Evolutionary conservation across 768 basidiomycete genomes (phyloP), one percentile per base, ranked within the genome.

Genomic region (Rhodotorula paludigena): DNA sequence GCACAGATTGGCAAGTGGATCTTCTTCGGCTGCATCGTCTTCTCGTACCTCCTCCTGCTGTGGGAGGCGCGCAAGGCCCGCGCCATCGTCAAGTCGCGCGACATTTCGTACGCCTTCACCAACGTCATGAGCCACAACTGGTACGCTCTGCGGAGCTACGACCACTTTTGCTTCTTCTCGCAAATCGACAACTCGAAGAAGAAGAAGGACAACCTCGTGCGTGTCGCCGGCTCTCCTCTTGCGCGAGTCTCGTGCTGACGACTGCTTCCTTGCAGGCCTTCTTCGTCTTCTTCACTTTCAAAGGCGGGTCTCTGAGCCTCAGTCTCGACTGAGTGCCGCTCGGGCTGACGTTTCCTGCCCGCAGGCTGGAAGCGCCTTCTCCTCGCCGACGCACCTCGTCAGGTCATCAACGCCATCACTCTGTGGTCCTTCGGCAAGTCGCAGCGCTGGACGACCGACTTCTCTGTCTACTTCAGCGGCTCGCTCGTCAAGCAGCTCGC

Each of bases 31-130:
- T 98, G 94, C 80, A 98, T 99, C 84, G 88, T 96, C 74, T 90
- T 96, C 78, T 92, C 90, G n/a, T 98, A 97, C 81, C 82, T 99
- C 36, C 81, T 99, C 77, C 92, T 97, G 73, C 89, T 86, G 12
- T 99, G 97, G 78, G 96, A 99, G 78, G 84, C 86, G 3, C 85
- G 87, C 78, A 98, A 98, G 79, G 81, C 94, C 32, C 89, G 91
- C 80, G 89, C 88, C 79, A 96, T 99, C 77, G 89, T 99, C 77
- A 86, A 86, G 42, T 92, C 90, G 77, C 86, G 92, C 72, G 96
- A 99, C 79, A 98, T 99, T 68, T 92, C 92, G 35, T 98, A 92
- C 76, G 91, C 93, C 42, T 98, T 94, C 81, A 98, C 96, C 74
- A 98, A 98, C 77, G 85, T 97, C 76, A 88, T 96, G 87, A 90